Evolutionary conservation across 2,329 filamentous ascomycete species (phyloP).

Genomic region (Cladosporium sp.): DNA sequence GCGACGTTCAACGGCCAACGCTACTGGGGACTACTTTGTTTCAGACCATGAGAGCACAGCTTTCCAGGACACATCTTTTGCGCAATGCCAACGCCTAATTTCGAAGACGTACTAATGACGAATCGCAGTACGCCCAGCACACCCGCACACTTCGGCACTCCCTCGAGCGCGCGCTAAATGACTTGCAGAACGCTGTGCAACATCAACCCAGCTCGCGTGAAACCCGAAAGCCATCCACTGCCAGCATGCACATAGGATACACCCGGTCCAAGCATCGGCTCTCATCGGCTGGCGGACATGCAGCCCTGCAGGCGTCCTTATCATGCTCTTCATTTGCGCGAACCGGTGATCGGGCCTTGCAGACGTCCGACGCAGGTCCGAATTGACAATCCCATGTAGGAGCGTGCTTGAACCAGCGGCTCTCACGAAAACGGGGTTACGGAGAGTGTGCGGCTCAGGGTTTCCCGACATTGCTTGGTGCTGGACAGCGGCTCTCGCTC

Average conservation of each 20-base stretch:
- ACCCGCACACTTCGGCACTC: not conserved
- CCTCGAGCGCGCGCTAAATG: constrained; percentile 1
- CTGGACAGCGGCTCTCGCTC: too few relatives aligned
- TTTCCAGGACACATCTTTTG: not conserved
- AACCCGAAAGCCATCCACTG: not conserved
- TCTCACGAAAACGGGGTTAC: not conserved
- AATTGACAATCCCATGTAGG: not conserved
- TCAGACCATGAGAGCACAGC: too few relatives aligned
- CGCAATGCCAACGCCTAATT: too few relatives aligned
- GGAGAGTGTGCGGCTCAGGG: not conserved
- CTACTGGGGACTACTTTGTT: not conserved
- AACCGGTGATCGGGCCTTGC: not conserved
- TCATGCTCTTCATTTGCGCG: not conserved
- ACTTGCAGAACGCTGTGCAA: not conserved
- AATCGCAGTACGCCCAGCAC: not conserved
- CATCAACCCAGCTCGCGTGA: not conserved
- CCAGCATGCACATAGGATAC: too few relatives aligned
- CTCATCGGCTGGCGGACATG: not conserved
- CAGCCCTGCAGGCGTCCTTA: not conserved
- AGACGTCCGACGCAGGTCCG: not conserved
- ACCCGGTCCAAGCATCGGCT: not conserved
- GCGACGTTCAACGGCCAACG: not conserved
- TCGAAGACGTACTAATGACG: too few relatives aligned
- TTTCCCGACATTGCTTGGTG: not conserved
- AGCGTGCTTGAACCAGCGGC: not conserved